These are phyloP conservation scores for Mycena olivaceomarginata DNA, from an alignment of 768 basidiomycete genomes.

Conservation along the genomic window DNA sequence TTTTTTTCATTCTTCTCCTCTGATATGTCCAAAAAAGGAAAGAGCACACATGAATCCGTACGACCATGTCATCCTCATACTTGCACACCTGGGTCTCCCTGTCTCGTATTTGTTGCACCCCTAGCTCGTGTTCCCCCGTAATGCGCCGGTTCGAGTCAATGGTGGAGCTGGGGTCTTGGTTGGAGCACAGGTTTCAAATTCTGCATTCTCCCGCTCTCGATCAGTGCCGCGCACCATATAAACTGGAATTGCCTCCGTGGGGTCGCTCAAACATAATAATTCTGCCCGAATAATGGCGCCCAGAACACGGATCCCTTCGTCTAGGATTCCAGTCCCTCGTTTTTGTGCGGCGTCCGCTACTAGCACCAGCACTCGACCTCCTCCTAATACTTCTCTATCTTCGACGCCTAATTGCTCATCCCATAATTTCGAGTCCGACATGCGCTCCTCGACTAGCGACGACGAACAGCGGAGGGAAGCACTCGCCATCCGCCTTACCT, in stretches of 20 bases:
- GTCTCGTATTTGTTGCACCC: neutral
- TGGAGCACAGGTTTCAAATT: slow-evolving; percentile 19
- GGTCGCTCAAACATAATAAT: neutral
- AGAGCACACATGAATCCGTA: no score
- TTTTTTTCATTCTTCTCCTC: no score
- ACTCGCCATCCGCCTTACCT: slow-evolving; percentile 9
- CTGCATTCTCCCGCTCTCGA: slow-evolving; percentile 12
- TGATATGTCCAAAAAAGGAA: no score
- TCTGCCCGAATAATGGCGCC: slow-evolving; percentile 3
- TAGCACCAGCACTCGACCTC: neutral
- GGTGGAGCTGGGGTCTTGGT: neutral
- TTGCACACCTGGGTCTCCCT: neutral
- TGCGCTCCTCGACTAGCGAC: neutral
- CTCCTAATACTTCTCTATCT: neutral
- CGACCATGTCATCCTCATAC: no score
- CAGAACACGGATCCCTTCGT: neutral
- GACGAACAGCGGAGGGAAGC: neutral
- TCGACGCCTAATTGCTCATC: neutral
- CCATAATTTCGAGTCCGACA: neutral
- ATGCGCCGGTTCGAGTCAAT: neutral
- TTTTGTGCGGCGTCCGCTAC: slow-evolving; percentile 24
- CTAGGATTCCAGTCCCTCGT: slow-evolving; percentile 27
- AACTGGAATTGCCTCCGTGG: neutral
- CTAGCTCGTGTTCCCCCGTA: neutral
- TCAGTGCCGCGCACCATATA: slow-evolving; percentile 2